These are phyloP conservation scores for Boletus holoroseus DNA, from an alignment of 1,284 basidiomycete species.

Conservation along the genomic window DNA sequence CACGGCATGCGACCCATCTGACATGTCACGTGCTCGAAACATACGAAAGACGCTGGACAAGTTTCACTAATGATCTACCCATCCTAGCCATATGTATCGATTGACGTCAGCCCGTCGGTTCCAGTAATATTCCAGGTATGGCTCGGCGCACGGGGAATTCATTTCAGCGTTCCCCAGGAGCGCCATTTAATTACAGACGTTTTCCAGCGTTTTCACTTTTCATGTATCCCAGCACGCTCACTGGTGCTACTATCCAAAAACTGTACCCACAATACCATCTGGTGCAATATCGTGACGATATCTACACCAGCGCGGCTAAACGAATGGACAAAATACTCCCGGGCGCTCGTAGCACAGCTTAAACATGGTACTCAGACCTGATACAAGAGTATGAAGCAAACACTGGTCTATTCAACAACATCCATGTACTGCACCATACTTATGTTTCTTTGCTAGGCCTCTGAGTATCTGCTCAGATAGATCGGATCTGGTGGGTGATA, in stretches of 20 bases:
- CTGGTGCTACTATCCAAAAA: too few relatives aligned
- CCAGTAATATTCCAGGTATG: neutral
- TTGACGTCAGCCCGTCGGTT: neutral
- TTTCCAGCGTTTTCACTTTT: neutral
- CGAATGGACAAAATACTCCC: neutral
- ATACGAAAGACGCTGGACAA: too few relatives aligned
- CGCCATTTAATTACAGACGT: neutral
- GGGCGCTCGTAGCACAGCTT: too few relatives aligned
- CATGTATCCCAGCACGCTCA: neutral
- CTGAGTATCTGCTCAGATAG: too few relatives aligned
- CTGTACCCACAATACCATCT: too few relatives aligned
- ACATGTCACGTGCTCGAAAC: constrained; percentile 5
- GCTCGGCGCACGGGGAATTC: neutral
- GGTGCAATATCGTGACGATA: neutral
- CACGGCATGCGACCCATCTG: neutral
- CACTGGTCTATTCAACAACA: too few relatives aligned
- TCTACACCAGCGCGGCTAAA: neutral
- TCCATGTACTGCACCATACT: neutral
- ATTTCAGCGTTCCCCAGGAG: neutral
- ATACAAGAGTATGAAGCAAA: too few relatives aligned
- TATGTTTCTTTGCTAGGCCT: neutral
- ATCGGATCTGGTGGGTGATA: neutral
- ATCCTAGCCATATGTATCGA: too few relatives aligned
- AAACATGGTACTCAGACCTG: too few relatives aligned
- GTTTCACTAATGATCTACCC: too few relatives aligned